Percentiles rank a stretch among this genome's conserved stretches.
phyloP scores from a whole-genome alignment of 2,329 filamentous ascomycete species.

The Diaporthe caulivora region DNA sequence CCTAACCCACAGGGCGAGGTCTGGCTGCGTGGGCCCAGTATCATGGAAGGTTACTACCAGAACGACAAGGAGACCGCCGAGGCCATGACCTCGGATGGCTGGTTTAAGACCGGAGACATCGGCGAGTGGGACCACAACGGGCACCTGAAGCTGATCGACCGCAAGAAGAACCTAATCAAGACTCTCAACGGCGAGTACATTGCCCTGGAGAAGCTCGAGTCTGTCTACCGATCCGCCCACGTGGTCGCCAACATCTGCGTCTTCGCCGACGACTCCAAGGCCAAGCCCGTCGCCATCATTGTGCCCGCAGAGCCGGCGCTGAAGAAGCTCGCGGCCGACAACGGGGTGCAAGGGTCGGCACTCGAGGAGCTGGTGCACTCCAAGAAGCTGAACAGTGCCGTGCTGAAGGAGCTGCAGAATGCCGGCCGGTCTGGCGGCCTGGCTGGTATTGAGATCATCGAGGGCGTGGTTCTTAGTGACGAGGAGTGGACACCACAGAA shows the following conservation, averaged over 20 bases:
- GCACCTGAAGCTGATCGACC: constrained; percentile 81
- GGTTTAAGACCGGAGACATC: constrained; percentile 91
- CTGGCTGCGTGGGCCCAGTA: constrained; percentile 83
- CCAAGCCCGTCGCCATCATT: constrained; percentile 68
- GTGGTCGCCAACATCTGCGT: constrained; percentile 70
- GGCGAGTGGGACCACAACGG: constrained; percentile 81
- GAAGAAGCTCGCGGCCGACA: constrained; percentile 61
- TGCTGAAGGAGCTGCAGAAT: constrained; percentile 75
- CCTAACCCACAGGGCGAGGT: constrained; percentile 87
- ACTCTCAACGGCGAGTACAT: constrained; percentile 87
- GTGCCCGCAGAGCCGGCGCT: constrained; percentile 68
- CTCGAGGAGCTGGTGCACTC: constrained; percentile 77
- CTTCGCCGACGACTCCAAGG: constrained; percentile 63
- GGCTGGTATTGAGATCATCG: constrained; percentile 76
- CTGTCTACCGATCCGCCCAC: constrained; percentile 62
- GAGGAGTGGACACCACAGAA: constrained; percentile 84
- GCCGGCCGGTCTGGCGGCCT: constrained; percentile 73
- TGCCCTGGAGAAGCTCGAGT: constrained; percentile 79
- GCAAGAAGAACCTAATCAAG: constrained; percentile 92
- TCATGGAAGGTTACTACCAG: constrained; percentile 81
- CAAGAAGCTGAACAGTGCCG: constrained; percentile 71
- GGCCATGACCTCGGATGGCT: constrained; percentile 78
- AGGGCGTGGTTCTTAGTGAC: constrained; percentile 77
- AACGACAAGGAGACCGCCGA: constrained; percentile 82
- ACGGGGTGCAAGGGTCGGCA: constrained; percentile 62